These are phyloP conservation scores for Elongisporangium senticosum DNA, from an alignment of 352 stramenopile genomes.

Conservation along the genomic window DNA sequence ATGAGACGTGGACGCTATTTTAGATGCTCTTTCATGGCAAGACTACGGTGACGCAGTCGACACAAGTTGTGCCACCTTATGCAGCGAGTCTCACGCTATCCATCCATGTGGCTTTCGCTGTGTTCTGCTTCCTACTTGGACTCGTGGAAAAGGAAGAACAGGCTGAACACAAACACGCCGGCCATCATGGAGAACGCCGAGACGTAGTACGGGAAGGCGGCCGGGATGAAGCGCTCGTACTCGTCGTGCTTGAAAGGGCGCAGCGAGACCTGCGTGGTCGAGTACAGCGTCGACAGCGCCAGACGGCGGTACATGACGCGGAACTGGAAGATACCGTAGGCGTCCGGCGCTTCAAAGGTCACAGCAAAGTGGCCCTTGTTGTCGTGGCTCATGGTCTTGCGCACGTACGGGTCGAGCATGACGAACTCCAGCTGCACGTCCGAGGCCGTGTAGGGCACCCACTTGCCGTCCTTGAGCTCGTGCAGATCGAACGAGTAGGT, in stretches of 20 bases:
- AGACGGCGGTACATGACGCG: slow-evolving; percentile 88
- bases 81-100: neutral
- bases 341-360: slow-evolving; percentile 86
- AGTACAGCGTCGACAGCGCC: slow-evolving; percentile 83
- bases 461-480: slow-evolving; percentile 77
- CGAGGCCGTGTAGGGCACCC: slow-evolving; percentile 67
- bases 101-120: neutral
- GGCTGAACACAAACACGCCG: slow-evolving; percentile 87
- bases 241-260: slow-evolving; percentile 94
- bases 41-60: neutral
- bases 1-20: neutral
- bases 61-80: neutral
- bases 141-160: slow-evolving; percentile 87
- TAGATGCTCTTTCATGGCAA: neutral
- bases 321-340: slow-evolving; percentile 94
- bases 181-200: slow-evolving; percentile 89
- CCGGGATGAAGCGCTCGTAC: slow-evolving; percentile 92
- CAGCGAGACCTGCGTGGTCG: slow-evolving; percentile 88
- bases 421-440: slow-evolving; percentile 94
- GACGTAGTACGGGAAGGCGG: slow-evolving; percentile 91
- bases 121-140: slow-evolving; percentile 35
- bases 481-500: slow-evolving; percentile 89
- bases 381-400: slow-evolving; percentile 80
- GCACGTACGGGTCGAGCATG: slow-evolving; percentile 92
- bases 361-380: slow-evolving; percentile 69